These are phyloP conservation scores for Heliamphora pulchella DNA, from an alignment of 179 eudicot genomes.

Conservation along the genomic window DNA sequence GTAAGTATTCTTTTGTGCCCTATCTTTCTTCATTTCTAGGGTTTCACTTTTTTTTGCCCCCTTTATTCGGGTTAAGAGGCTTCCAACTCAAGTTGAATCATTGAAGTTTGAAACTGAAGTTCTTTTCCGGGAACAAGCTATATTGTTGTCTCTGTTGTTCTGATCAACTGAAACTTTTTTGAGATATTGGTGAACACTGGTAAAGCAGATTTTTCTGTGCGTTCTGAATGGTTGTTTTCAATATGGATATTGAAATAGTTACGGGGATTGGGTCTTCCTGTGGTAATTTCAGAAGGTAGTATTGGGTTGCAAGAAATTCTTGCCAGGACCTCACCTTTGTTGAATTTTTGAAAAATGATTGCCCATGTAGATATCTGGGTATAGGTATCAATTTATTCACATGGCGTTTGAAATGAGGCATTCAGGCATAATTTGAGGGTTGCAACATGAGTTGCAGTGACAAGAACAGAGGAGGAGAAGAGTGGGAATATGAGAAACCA, in stretches of 20 bases:
- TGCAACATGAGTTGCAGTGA: conserved; percentile 51
- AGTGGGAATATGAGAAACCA: conserved; percentile 25
- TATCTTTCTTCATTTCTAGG: too few species aligned
- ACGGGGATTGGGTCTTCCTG: neutral
- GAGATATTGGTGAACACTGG: conserved; percentile 8
- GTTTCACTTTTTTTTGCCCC: too few species aligned
- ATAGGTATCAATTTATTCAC: neutral
- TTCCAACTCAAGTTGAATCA: too few species aligned
- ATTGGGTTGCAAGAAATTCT: neutral
- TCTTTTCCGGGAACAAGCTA: too few species aligned
- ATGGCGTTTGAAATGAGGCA: conserved; percentile 38
- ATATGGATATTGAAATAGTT: neutral
- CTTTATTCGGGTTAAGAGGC: too few species aligned
- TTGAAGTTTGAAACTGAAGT: too few species aligned
- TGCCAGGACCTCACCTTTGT: neutral
- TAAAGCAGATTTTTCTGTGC: neutral
- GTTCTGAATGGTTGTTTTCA: neutral
- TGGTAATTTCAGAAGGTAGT: neutral
- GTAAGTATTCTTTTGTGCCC: too few species aligned
- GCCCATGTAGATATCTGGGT: neutral
- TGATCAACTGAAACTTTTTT: too few species aligned
- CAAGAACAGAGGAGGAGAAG: conserved; percentile 31
- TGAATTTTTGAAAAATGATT: neutral
- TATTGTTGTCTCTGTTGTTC: too few species aligned
- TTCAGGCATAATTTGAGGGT: conserved; percentile 33